Evolutionary conservation across 2,329 filamentous ascomycete species (phyloP).

Genomic region (Aspergillus niger): DNA sequence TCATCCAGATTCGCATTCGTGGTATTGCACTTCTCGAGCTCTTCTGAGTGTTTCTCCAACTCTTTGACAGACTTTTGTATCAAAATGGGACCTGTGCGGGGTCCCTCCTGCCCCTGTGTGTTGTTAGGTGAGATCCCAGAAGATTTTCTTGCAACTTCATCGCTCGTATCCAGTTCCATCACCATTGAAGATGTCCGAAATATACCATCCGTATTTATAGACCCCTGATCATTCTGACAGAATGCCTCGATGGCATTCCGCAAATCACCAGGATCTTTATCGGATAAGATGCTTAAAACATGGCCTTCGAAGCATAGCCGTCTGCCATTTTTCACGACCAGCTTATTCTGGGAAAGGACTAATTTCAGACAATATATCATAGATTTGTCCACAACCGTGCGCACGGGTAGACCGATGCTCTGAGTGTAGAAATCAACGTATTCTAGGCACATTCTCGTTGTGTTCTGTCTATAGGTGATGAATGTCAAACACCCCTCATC

Average conservation of each 20-base stretch:
- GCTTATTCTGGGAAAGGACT: neutral
- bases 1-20: neutral
- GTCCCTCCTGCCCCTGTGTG: neutral
- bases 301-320: neutral
- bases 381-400: neutral
- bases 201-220: neutral
- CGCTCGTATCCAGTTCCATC: slow-evolving; percentile 17
- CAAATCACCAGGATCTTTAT: slow-evolving; percentile 14
- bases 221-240: neutral
- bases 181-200: slow-evolving; percentile 19
- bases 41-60: neutral
- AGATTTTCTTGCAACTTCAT: slow-evolving; percentile 13
- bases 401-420: neutral
- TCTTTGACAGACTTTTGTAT: neutral
- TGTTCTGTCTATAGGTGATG: slow-evolving; percentile 7
- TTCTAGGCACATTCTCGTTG: neutral
- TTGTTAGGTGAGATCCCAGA: neutral
- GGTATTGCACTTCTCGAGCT: no score
- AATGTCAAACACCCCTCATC: slow-evolving; percentile 2
- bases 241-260: slow-evolving; percentile 4
- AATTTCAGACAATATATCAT: slow-evolving; percentile 5
- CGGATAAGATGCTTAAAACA: slow-evolving; percentile 11
- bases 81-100: neutral
- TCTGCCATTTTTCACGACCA: slow-evolving; percentile 15
- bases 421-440: slow-evolving; percentile 14